Evolutionary conservation across 805 yeast species (phyloP), one percentile per base, ranked within the genome.

Genomic region (Sugiyamaella lignohabitans): DNA sequence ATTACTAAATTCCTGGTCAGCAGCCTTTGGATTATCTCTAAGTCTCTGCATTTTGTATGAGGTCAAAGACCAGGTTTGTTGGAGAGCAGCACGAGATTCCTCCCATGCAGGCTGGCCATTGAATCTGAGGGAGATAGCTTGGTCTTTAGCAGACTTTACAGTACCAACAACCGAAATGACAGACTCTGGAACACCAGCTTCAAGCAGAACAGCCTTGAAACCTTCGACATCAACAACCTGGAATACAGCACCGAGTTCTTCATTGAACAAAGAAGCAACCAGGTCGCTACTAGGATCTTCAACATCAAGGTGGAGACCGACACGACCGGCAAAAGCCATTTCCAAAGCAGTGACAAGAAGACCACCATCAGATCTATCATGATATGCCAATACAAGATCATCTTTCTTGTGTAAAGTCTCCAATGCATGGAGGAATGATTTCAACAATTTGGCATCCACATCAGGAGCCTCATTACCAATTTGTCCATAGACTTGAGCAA

Each of bases 301-400:
- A 34, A 82, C 50, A 22, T 51, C 53, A 46, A 89, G 68, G 44
- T 80, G 75, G 48, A 89, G 63, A 53, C 98, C 98, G 45, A 80
- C 77, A 70, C 97, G 81, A 27, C 91, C 89, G 39, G 98, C 96
- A 69, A 93, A 93, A 0, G 96, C 95, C 98, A 93, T 93, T 71
- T 93, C 98, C 38, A 84, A 69, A 40, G 86, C 71, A 6, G 98
- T 82, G 38, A 84, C 81, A 49, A 89, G 70, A 61, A 91, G 72
- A 62, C 98, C 98, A 75, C 98, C 98, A 66, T 93, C 98, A 19
- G 96, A 86, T 60, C 91, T 75, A 66, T 93, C 98, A 63, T 93
- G 98, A 70, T 93, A 93, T 3, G 97, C 85, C 61, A 82, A 73
- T 11, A 93, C 89, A 38, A 75, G 50, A 36, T 59, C 62, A 43